Conservation (phyloP, 441 rosid species). For the Corymbia citriodora region DNA sequence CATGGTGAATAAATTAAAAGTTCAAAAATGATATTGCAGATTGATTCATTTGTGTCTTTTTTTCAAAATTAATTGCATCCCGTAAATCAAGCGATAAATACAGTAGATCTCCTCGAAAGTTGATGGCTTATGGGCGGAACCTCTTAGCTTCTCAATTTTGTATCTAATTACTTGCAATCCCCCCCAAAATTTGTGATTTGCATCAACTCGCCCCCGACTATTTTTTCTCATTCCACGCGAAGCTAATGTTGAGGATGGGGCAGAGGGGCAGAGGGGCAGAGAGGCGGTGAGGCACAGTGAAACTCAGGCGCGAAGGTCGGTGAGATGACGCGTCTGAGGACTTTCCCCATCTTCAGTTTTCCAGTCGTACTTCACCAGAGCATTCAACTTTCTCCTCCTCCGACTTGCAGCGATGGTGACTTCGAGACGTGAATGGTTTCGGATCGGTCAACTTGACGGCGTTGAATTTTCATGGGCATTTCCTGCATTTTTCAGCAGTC, state of each 20-base stretch:
- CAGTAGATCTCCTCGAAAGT: rapidly evolving
- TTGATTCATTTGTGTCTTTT: too few species aligned
- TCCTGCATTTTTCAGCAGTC: conserved; percentile 15
- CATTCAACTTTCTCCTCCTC: not conserved
- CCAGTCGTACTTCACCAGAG: not conserved
- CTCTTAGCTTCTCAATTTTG: not conserved
- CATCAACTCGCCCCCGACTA: not conserved
- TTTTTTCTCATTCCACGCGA: not conserved
- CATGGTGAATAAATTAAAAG: too few species aligned
- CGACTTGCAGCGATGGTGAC: not conserved
- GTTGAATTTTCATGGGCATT: not conserved
- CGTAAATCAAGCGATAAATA: not conserved
- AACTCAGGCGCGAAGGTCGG: not conserved
- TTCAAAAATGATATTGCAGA: rapidly evolving
- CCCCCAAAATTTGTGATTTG: not conserved
- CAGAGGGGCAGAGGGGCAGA: not conserved
- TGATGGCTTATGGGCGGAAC: not conserved
- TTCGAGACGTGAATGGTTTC: too few species aligned
- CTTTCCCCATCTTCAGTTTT: not conserved
- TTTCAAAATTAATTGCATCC: not conserved
- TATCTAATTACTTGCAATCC: not conserved
- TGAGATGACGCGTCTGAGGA: not conserved
- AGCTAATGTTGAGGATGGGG: not conserved
- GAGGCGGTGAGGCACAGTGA: not conserved
- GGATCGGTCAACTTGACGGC: conserved; percentile 5